Evolutionary conservation across 2,329 filamentous ascomycete genomes (phyloP).

Genomic region (Diaporthe capsici): DNA sequence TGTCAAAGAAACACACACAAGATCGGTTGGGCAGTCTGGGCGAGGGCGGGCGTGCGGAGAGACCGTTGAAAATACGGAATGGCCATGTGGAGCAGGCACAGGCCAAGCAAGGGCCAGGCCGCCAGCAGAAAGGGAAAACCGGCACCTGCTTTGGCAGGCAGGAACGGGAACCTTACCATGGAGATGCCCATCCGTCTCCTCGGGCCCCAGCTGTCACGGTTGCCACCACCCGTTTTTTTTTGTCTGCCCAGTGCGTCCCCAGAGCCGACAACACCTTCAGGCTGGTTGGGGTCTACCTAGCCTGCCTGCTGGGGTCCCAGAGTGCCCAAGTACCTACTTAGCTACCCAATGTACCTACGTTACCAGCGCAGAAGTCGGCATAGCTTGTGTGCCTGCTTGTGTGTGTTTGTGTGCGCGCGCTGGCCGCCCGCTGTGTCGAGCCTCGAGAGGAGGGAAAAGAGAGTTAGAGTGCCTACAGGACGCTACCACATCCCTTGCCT

Average conservation of each 20-base stretch:
- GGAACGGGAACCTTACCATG: conserved; percentile 17
- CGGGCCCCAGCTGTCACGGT: conserved; percentile 18
- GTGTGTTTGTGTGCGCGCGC: background rate
- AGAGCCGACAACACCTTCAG: background rate
- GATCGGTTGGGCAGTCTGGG: background rate
- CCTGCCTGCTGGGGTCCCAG: background rate
- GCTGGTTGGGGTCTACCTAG: background rate
- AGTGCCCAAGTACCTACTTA: background rate
- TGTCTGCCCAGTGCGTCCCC: conserved; percentile 18
- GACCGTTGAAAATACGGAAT: conserved; percentile 35
- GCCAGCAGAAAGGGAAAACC: conserved; percentile 10
- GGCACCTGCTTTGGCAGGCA: conserved; percentile 14
- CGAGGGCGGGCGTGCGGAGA: conserved; percentile 30
- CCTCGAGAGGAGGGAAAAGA: background rate
- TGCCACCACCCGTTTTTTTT: conserved; percentile 16
- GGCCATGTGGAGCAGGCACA: conserved; percentile 27
- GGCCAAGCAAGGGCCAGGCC: conserved; percentile 10
- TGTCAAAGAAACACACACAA: conserved; percentile 5
- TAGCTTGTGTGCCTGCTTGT: background rate
- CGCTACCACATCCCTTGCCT: conserved; percentile 10
- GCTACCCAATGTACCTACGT: background rate
- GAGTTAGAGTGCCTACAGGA: background rate
- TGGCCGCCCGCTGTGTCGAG: background rate
- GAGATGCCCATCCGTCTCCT: conserved; percentile 23
- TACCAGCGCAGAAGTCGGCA: background rate